Evolutionary conservation across 2,329 filamentous ascomycete genomes (phyloP).

Genomic region (Diaporthe destruens): DNA sequence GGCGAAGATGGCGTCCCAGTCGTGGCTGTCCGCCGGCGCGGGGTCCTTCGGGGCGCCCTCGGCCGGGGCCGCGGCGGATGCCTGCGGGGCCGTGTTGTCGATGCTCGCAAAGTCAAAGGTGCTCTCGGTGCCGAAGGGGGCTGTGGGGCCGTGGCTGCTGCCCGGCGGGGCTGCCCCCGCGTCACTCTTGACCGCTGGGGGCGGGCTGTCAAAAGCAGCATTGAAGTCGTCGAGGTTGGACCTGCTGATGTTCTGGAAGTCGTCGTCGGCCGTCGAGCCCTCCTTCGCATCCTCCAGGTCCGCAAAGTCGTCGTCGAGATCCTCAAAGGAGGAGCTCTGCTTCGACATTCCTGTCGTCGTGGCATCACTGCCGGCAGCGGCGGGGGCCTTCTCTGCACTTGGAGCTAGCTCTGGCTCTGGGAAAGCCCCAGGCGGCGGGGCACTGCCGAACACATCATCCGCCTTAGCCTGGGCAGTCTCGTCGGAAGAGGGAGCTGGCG

Average conservation of each 20-base stretch:
- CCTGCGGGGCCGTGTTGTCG: constrained; percentile 52
- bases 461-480: constrained; percentile 42
- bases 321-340: constrained; percentile 73
- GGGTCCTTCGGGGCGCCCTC: constrained; percentile 55
- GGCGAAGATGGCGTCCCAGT: constrained; percentile 97
- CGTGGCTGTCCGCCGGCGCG: constrained; percentile 68
- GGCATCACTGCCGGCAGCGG: constrained; percentile 47
- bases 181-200: constrained; percentile 68
- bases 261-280: constrained; percentile 82
- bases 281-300: constrained; percentile 88
- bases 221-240: constrained; percentile 84
- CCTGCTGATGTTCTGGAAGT: constrained; percentile 80
- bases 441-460: constrained; percentile 59
- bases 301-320: constrained; percentile 84
- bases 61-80: constrained; percentile 51
- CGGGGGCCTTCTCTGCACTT: constrained; percentile 50
- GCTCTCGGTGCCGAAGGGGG: constrained; percentile 64
- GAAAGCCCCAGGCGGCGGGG: constrained; percentile 44
- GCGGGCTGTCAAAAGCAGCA: constrained; percentile 81
- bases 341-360: constrained; percentile 50
- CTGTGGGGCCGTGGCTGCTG: constrained; percentile 40
- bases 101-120: constrained; percentile 70
- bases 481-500: constrained; percentile 12
- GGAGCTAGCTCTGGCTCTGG: constrained; percentile 45
- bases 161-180: constrained; percentile 53